These are phyloP conservation scores for Carex parvula DNA, from an alignment of 176 grass and related monocot genomes.

Conservation along the genomic window DNA sequence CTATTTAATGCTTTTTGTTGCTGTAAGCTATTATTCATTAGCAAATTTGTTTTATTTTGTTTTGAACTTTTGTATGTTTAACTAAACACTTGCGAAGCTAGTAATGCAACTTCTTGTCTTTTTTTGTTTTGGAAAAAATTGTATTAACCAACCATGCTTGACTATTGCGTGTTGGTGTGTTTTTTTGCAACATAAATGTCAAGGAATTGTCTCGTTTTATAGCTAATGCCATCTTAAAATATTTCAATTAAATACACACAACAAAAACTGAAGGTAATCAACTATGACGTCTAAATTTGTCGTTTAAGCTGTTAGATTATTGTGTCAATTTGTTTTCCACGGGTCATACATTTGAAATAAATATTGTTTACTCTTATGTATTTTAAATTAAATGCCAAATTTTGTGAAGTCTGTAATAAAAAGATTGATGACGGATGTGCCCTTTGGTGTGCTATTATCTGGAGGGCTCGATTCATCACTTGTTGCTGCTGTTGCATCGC, in stretches of 20 bases:
- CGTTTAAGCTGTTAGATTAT: neutral
- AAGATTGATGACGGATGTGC: constrained; percentile 98
- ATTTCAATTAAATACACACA: neutral
- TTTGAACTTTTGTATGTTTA: constrained; percentile 3
- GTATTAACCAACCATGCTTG: neutral
- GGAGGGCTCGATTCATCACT: constrained; percentile 97
- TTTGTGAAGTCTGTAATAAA: constrained; percentile 68
- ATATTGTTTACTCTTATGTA: neutral
- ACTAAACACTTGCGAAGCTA: neutral
- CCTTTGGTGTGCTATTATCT: constrained; percentile 97
- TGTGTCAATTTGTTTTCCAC: neutral
- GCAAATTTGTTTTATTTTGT: neutral
- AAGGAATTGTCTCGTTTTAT: neutral
- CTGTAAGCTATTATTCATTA: neutral
- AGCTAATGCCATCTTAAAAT: neutral
- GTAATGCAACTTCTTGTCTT: neutral
- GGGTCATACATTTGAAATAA: neutral
- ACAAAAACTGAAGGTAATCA: neutral
- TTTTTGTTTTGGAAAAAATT: neutral
- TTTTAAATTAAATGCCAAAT: neutral
- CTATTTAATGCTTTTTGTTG: constrained; percentile 4
- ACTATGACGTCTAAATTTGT: neutral
- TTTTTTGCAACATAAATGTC: neutral
- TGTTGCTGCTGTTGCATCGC: constrained; percentile 83
- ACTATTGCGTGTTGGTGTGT: neutral